Evolutionary conservation across 23 red algal species (phyloP), one percentile per base, ranked within the genome.

Genomic region (Gracilaria caudata): DNA sequence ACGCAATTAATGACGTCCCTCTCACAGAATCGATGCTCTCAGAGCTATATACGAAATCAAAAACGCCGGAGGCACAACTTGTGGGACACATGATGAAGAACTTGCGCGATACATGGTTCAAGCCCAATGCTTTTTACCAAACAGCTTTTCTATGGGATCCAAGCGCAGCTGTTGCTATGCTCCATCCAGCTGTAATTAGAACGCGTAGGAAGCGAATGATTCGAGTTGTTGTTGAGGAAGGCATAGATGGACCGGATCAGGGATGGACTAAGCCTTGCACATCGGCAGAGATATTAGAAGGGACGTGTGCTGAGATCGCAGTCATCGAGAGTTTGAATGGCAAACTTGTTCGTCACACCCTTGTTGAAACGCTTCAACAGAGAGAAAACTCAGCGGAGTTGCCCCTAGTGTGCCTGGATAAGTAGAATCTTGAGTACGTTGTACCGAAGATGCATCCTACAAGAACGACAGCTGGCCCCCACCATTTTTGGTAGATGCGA

Each of bases 111-210:
- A 76, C 71, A 26, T 76, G 71, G 71, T 76, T 76, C 43, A 26
- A 40, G 7, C 20, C 24, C 2, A 26, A 51, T 29, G 20, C n/a
- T 5, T 76, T 76, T 29, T 76, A 43, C 29, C 41, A 76, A 51
- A 76, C 71, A 25, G 71, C 71, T 10, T 76, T 76, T 76, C 34
- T 76, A 10, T 76, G 71, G 71, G 71, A 76, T 51, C 71, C 71
- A 3, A 49, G 21, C 26, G 71, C 71, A 3, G 71, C 71, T 3
- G 25, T 76, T 21, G 14, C 71, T 44, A 45, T 76, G 71, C 46
- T 76, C 9, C 35, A 76, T 51, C 34, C 71, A 3, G 35, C 2
- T 26, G 71, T 51, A 3, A 43, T 76, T 9, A 25, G 19, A 17
- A 7, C 21, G 39, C 21, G 29, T 5, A 45, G 14, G n/a, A 51